Conservation (phyloP, 306 rosid species). For the Citrullus amarus region DNA sequence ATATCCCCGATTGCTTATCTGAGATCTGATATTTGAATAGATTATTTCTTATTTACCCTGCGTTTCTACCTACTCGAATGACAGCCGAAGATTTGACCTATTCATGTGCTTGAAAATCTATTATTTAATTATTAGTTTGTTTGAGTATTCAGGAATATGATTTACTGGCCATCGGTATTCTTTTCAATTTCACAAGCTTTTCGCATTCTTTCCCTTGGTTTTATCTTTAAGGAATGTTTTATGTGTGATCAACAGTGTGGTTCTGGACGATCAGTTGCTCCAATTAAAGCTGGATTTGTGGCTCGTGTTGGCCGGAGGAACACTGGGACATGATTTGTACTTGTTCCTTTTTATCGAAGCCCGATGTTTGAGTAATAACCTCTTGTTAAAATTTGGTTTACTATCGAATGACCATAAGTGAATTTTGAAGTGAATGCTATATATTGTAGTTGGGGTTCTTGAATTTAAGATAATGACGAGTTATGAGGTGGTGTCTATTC, state of each 20-base stretch:
- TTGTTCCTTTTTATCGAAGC: neutral
- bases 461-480: neutral
- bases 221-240: neutral
- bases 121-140: neutral
- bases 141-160: neutral
- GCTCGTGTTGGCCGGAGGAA: slow-evolving; percentile 96
- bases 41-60: neutral
- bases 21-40: slow-evolving; percentile 16
- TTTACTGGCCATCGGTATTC: neutral
- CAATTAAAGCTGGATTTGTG: slow-evolving; percentile 87
- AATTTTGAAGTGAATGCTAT: slow-evolving; percentile 4
- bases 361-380: neutral
- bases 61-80: neutral
- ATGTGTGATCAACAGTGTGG: slow-evolving; percentile 50
- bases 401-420: neutral
- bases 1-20: slow-evolving; percentile 1
- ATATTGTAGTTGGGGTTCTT: neutral
- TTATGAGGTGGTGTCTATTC: neutral
- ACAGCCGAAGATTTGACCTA: neutral
- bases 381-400: neutral
- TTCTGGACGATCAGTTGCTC: slow-evolving; percentile 90
- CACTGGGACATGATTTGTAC: slow-evolving; percentile 38
- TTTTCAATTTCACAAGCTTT: neutral
- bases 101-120: neutral
- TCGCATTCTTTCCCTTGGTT: neutral